Conservation (phyloP, 2,329 filamentous ascomycete species). For the Chaetomiaceae sp. region DNA sequence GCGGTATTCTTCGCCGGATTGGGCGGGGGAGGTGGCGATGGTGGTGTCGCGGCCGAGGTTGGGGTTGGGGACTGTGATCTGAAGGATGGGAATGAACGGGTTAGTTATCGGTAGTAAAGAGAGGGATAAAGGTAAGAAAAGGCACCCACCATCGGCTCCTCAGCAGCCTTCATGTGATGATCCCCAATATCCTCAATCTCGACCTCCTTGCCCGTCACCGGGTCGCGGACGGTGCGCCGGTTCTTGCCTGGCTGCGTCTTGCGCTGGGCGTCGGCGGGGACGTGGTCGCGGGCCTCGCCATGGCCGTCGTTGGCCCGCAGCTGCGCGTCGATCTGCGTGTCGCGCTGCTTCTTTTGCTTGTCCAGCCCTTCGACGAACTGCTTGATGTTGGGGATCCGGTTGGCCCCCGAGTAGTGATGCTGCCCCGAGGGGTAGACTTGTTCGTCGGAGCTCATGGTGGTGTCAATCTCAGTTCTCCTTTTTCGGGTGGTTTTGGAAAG, state of each 20-base stretch:
- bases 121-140: not conserved
- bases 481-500: not conserved
- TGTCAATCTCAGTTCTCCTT: not conserved
- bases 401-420: slow-evolving; percentile 77
- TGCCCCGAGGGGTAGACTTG: slow-evolving; percentile 47
- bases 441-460: slow-evolving; percentile 37
- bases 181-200: slow-evolving; percentile 70
- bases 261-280: slow-evolving; percentile 29
- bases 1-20: slow-evolving; percentile 76
- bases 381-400: slow-evolving; percentile 83
- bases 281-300: slow-evolving; percentile 41
- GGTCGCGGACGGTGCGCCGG: slow-evolving; percentile 77
- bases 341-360: slow-evolving; percentile 69
- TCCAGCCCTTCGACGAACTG: slow-evolving; percentile 79
- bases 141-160: slow-evolving; percentile 61
- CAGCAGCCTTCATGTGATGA: slow-evolving; percentile 59
- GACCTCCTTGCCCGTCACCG: slow-evolving; percentile 80
- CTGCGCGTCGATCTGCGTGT: slow-evolving; percentile 59
- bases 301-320: slow-evolving; percentile 33
- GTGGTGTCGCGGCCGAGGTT: slow-evolving; percentile 74
- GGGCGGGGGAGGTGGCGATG: slow-evolving; percentile 64
- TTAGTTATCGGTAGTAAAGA: not conserved
- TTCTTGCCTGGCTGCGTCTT: slow-evolving; percentile 36
- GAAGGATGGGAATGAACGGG: not conserved
- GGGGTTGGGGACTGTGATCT: slow-evolving; percentile 83